Conservation (phyloP, 768 basidiomycete species). For the Mycena latifolia region DNA sequence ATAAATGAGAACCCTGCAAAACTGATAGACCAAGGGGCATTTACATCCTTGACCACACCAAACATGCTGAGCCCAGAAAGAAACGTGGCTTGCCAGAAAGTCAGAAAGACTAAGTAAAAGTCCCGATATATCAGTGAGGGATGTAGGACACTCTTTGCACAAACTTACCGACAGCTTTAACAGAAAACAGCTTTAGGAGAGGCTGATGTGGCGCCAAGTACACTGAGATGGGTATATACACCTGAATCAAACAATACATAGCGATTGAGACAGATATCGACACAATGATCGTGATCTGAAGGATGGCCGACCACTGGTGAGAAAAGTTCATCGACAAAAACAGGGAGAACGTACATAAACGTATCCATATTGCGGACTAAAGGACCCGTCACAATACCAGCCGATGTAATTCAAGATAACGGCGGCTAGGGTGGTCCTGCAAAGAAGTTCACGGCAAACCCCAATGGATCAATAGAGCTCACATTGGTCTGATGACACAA, state of each 20-base stretch:
- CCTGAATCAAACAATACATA: constrained; percentile 83
- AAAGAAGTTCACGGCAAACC: not conserved
- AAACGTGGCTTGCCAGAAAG: constrained; percentile 81
- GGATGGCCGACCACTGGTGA: constrained; percentile 10
- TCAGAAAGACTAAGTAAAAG: constrained; percentile 66
- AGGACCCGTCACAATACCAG: constrained; percentile 81
- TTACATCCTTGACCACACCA: constrained; percentile 73
- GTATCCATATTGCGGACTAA: constrained; percentile 77
- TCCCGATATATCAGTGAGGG: not conserved
- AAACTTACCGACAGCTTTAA: constrained; percentile 78
- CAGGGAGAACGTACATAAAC: constrained; percentile 63
- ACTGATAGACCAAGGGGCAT: constrained; percentile 38
- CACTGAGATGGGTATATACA: constrained; percentile 69
- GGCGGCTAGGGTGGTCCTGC: constrained; percentile 69
- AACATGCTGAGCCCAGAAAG: constrained; percentile 69
- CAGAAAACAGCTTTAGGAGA: constrained; percentile 74
- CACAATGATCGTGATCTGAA: constrained; percentile 68
- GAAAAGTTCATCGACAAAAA: constrained; percentile 6
- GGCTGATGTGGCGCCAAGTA: constrained; percentile 71
- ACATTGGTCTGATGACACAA: constrained; percentile 73
- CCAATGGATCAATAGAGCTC: constrained; percentile 35
- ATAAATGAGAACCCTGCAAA: constrained; percentile 5
- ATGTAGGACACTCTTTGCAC: not conserved
- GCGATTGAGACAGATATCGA: constrained; percentile 81
- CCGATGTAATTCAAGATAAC: constrained; percentile 73